These are phyloP conservation scores for Lyophyllum shimeji DNA, from an alignment of 768 basidiomycete species.

Conservation along the genomic window DNA sequence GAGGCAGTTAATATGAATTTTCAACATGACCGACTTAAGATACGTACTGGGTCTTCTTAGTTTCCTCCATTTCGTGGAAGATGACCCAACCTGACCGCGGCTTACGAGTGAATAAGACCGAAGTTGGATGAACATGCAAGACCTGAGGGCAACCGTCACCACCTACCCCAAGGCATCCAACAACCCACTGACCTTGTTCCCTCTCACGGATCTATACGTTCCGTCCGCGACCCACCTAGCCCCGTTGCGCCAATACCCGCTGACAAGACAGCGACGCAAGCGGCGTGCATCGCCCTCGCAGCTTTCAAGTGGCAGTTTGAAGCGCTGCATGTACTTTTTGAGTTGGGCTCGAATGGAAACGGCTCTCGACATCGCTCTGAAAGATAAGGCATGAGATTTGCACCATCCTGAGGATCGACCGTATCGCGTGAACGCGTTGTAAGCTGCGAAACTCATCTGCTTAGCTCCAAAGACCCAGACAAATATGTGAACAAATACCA, in stretches of 20 bases:
- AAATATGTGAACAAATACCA: conserved; percentile 44
- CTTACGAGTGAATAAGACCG: conserved; percentile 91
- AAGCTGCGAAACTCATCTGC: conserved; percentile 49
- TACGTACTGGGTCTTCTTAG: conserved; percentile 87
- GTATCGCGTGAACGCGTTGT: conserved; percentile 88
- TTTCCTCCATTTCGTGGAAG: conserved; percentile 95
- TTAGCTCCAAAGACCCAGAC: neutral
- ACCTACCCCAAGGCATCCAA: neutral
- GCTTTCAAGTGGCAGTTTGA: conserved; percentile 77
- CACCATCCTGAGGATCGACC: conserved; percentile 91
- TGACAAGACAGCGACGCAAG: conserved; percentile 84
- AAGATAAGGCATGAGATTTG: conserved; percentile 88
- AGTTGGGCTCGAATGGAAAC: conserved; percentile 95
- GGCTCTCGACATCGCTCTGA: conserved; percentile 90
- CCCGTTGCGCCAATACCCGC: conserved; percentile 93
- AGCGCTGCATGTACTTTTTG: conserved; percentile 92
- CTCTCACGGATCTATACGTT: conserved; percentile 87
- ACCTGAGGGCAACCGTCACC: conserved; percentile 42
- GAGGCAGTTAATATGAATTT: conserved; percentile 13
- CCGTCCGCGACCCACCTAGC: conserved; percentile 92
- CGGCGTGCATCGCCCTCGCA: conserved; percentile 87
- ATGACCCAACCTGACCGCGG: conserved; percentile 92
- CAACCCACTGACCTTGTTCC: conserved; percentile 62
- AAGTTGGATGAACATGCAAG: conserved; percentile 90
- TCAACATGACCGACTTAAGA: neutral